Base-by-base conservation (phyloP, 306 rosid species). In the Senna tora region DNA sequence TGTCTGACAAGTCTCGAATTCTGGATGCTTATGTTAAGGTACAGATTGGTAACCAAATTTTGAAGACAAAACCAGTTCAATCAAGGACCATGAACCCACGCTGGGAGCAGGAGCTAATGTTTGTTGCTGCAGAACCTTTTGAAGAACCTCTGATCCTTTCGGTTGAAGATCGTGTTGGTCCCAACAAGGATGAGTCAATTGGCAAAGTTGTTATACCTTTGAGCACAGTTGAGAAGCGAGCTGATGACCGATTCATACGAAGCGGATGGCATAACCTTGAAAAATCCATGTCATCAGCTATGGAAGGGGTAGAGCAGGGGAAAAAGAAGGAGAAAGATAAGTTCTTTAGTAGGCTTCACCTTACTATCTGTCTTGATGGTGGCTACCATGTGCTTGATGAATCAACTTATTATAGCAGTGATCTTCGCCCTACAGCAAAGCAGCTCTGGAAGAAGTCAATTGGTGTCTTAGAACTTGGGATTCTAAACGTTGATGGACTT, bases 311-410 rank as follows among this genome's bases (percentile, higher is more conserved):
- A 0, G 89, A 75, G 16, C 51, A 70, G 32, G 79, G n/a, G 43
- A 78, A 67, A 61, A 49, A 16, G 60, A 82, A 75, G 19, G 83
- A 85, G 72, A 89, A 83, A 56, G 90, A 91, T 30, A 90, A 79
- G 83, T 94, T 94, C 65, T 79, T 79, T 21, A 87, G 96, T 56
- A 81, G 85, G 58, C 77, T 94, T 59, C 92, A 87, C 72, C 83
- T 91, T 25, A 75, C 57, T 25, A 52, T 88, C 12, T 87, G 75
- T 63, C 97, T 89, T 45, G 98, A 94, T 20, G 98, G 98, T 65
- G 98, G 98, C 49, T 94, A 91, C 82, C 98, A 94, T 71, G 98
- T 94, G 46, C 84, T 94, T 46, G 97, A 94, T 56, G 96, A 91
- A 83, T 89, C 98, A 11, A 86, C 92, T 81, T 81, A 89, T 67